phyloP scores from a whole-genome alignment of 2,329 filamentous ascomycete genomes.

The Talaromyces sp. region DNA sequence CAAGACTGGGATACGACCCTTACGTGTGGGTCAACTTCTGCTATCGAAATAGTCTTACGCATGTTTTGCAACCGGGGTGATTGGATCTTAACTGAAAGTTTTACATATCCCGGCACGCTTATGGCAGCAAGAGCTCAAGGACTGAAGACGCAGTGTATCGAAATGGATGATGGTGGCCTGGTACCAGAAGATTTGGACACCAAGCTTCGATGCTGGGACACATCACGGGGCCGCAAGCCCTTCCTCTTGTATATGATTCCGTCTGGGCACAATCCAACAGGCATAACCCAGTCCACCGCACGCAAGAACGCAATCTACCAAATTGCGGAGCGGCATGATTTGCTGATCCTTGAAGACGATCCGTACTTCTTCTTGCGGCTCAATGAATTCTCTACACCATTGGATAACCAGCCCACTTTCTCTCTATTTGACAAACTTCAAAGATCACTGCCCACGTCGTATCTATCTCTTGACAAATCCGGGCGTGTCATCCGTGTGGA shows the following conservation, averaged over 20 bases:
- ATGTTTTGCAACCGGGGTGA: not conserved
- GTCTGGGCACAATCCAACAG: conserved; percentile 79
- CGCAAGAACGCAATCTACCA: conserved; percentile 65
- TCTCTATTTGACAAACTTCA: not conserved
- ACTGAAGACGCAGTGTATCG: not conserved
- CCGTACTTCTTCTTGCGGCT: conserved; percentile 83
- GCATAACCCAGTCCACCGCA: conserved; percentile 63
- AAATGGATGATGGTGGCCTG: not conserved
- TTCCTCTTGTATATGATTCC: conserved; percentile 62
- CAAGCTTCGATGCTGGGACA: not conserved
- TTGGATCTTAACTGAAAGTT: not conserved
- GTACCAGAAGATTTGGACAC: not conserved
- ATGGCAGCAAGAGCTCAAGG: not conserved
- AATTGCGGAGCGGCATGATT: conserved; percentile 69
- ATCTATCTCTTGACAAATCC: conserved; percentile 73
- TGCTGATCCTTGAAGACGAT: conserved; percentile 80
- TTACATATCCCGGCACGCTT: not conserved
- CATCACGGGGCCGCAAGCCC: conserved; percentile 42
- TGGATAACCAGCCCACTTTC: not conserved
- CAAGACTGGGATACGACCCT: not conserved
- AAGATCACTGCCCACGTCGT: conserved; percentile 56
- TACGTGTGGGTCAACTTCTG: not conserved
- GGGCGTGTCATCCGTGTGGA: conserved; percentile 85
- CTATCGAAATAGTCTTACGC: not conserved
- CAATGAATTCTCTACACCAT: not conserved